phyloP scores from a whole-genome alignment of 306 rosid species.

The Prunus fruticosa region DNA sequence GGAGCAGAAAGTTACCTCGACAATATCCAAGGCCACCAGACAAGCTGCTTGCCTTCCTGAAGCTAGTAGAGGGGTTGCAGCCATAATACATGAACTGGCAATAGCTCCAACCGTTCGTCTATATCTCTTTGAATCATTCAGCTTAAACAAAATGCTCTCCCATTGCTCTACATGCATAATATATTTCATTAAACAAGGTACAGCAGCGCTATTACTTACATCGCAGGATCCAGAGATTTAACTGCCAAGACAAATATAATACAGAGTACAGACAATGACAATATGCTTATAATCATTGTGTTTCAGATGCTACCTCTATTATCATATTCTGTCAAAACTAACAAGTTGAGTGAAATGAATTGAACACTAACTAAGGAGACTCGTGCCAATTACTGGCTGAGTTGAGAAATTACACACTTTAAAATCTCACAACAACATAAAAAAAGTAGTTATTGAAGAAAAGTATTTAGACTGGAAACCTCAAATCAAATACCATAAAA shows the following conservation, averaged over 20 bases:
- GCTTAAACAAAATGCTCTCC: slow-evolving; percentile 65
- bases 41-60: slow-evolving; percentile 64
- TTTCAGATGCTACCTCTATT: neutral
- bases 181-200: slow-evolving; percentile 17
- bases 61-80: slow-evolving; percentile 77
- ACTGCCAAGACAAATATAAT: neutral
- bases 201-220: neutral
- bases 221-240: neutral
- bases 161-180: slow-evolving; percentile 57
- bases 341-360: neutral
- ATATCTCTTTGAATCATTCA: slow-evolving; percentile 81
- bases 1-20: slow-evolving; percentile 59
- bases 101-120: slow-evolving; percentile 80
- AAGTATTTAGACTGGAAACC: neutral
- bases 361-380: neutral
- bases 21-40: slow-evolving; percentile 72
- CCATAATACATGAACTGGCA: slow-evolving; percentile 71
- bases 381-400: neutral
- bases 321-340: neutral
- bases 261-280: neutral
- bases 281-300: neutral
- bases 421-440: neutral
- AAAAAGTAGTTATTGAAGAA: neutral
- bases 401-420: neutral
- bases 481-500: neutral